These are phyloP conservation scores for Coriolopsis trogii DNA, from an alignment of 1,284 basidiomycete species.

Conservation along the genomic window DNA sequence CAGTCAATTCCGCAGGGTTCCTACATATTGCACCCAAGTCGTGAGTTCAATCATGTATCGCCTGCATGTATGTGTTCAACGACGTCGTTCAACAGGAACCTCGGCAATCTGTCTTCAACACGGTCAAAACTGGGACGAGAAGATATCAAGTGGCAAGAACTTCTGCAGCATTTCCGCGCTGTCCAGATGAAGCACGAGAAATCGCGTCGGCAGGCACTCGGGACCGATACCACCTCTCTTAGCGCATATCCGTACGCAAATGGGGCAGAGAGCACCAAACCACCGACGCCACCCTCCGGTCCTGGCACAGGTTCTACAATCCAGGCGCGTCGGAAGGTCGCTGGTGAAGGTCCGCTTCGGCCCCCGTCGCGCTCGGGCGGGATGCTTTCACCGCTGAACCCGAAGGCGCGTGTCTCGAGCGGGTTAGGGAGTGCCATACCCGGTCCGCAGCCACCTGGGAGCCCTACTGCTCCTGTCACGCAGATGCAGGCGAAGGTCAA, in stretches of 20 bases:
- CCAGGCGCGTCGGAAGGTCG: constrained; percentile 57
- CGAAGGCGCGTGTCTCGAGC: constrained; percentile 57
- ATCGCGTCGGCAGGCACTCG: constrained; percentile 70
- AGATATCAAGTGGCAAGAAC: constrained; percentile 94
- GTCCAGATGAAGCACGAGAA: constrained; percentile 89
- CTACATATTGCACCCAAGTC: constrained; percentile 84
- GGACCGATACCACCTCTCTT: constrained; percentile 49
- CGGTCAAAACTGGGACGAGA: constrained; percentile 82
- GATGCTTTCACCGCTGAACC: constrained; percentile 74
- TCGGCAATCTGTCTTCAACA: constrained; percentile 44
- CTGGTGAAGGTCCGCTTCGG: constrained; percentile 44
- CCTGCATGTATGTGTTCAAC: background rate
- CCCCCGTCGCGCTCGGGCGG: constrained; percentile 42
- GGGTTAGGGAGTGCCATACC: constrained; percentile 39
- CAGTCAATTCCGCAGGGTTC: constrained; percentile 94
- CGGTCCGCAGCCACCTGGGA: constrained; percentile 28
- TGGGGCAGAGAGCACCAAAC: constrained; percentile 15
- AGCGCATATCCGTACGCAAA: constrained; percentile 24
- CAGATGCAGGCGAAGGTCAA: constrained; percentile 51
- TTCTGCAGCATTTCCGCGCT: constrained; percentile 83
- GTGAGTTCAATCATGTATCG: constrained; percentile 41
- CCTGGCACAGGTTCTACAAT: constrained; percentile 30
- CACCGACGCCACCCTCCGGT: constrained; percentile 15
- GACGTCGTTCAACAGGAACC: constrained; percentile 27
- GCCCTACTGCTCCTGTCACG: constrained; percentile 38